Percentiles rank a stretch among this genome's conserved stretches.
phyloP scores from a whole-genome alignment of 495 filamentous ascomycete species.

The Parathielavia hyrcaniae region DNA sequence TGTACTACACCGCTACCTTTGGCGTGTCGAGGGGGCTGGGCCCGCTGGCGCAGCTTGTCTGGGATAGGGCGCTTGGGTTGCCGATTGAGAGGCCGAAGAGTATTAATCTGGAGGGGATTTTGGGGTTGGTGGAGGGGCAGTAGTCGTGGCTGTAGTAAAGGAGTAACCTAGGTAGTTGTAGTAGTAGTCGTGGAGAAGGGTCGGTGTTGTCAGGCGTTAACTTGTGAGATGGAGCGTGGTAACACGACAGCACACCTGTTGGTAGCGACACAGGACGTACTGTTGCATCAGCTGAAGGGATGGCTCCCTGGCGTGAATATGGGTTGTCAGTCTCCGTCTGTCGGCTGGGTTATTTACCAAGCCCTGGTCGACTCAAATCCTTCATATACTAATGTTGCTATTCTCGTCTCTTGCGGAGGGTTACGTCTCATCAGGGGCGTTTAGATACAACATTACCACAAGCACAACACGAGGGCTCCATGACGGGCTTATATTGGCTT shows the following conservation, averaged over 20 bases:
- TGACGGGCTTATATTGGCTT: background rate
- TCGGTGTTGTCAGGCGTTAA: background rate
- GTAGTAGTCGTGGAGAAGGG: background rate
- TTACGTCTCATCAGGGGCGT: background rate
- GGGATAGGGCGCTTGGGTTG: conserved; percentile 88
- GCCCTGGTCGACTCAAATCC: background rate
- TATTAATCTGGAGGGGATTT: conserved; percentile 78
- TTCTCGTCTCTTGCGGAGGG: background rate
- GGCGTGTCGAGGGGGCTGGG: conserved; percentile 88
- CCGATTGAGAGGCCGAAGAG: conserved; percentile 99
- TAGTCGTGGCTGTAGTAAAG: conserved; percentile 10
- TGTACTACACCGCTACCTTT: conserved; percentile 97
- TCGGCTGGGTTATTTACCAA: background rate
- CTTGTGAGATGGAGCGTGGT: background rate
- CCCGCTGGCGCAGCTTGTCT: conserved; percentile 88
- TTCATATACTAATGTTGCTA: conserved; percentile 5
- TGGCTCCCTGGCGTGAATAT: background rate
- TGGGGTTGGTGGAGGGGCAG: conserved; percentile 50
- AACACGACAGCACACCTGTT: background rate
- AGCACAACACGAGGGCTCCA: background rate
- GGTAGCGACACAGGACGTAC: background rate
- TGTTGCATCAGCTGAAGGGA: background rate
- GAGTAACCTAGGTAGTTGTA: too few species aligned
- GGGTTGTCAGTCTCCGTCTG: background rate
- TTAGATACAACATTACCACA: background rate